phyloP scores from a whole-genome alignment of 805 yeast species.

The Sugiyamaella smithiae region DNA sequence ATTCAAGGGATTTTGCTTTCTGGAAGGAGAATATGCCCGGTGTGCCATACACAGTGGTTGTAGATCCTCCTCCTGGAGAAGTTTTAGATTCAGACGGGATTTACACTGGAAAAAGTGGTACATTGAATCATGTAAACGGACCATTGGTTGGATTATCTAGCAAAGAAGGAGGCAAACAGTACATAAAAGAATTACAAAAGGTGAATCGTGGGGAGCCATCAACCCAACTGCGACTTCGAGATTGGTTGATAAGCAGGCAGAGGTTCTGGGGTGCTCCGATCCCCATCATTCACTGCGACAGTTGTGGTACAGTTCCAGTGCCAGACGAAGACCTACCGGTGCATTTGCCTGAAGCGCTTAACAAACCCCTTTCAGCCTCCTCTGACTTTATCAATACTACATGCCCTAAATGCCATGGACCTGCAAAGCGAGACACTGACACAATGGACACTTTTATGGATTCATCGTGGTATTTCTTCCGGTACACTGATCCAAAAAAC shows the following conservation, averaged over 20 bases:
- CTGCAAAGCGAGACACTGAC: slow-evolving; percentile 87
- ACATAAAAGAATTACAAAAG: slow-evolving; percentile 37
- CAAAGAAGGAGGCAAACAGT: slow-evolving; percentile 49
- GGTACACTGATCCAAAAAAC: slow-evolving; percentile 77
- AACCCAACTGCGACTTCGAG: slow-evolving; percentile 67
- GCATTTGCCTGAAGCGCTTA: slow-evolving; percentile 52
- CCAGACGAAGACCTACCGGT: slow-evolving; percentile 89
- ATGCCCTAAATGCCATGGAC: slow-evolving; percentile 74
- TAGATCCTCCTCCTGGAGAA: slow-evolving; percentile 40
- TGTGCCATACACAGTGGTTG: slow-evolving; percentile 41
- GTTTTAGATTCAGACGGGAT: slow-evolving; percentile 25
- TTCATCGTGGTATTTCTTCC: slow-evolving; percentile 92
- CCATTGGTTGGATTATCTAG: slow-evolving; percentile 49
- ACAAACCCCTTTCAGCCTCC: slow-evolving; percentile 64
- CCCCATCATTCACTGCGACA: slow-evolving; percentile 83
- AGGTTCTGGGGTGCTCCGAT: slow-evolving; percentile 99
- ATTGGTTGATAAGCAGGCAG: slow-evolving; percentile 94
- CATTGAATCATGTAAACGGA: slow-evolving; percentile 48
- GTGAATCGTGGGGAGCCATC: slow-evolving; percentile 45
- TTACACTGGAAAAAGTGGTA: slow-evolving; percentile 44
- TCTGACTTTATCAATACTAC: slow-evolving; percentile 65
- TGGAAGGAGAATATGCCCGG: slow-evolving; percentile 65
- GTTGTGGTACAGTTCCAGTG: slow-evolving; percentile 89
- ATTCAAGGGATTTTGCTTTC: slow-evolving; percentile 75
- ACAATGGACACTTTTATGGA: slow-evolving; percentile 99